These are phyloP conservation scores for Phytophthora pseudosyringae DNA, from an alignment of 352 stramenopile genomes.

Conservation along the genomic window DNA sequence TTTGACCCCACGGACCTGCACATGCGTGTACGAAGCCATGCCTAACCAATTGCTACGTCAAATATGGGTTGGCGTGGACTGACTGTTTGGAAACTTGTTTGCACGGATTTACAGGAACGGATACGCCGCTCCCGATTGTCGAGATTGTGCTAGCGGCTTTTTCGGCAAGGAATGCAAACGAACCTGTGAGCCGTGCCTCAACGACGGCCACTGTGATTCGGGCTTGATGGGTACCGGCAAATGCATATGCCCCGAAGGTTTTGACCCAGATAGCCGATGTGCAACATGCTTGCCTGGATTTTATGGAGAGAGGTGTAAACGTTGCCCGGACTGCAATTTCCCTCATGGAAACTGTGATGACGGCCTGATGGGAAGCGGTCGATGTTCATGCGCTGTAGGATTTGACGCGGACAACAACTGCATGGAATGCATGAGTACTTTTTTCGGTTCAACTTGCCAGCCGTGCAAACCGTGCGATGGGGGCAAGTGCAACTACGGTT, in stretches of 20 bases:
- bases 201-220: conserved; percentile 74
- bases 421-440: conserved; percentile 86
- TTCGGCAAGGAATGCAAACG: conserved; percentile 60
- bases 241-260: conserved; percentile 76
- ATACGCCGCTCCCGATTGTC: conserved; percentile 77
- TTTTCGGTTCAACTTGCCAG: conserved; percentile 73
- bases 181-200: conserved; percentile 77
- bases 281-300: conserved; percentile 80
- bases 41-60: not conserved
- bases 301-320: conserved; percentile 72
- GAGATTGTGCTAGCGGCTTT: conserved; percentile 65
- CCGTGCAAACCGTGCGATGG: conserved; percentile 85
- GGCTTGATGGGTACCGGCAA: conserved; percentile 64
- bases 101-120: conserved; percentile 32
- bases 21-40: conserved; percentile 63
- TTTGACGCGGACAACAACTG: conserved; percentile 78
- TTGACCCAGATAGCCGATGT: conserved; percentile 78
- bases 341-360: conserved; percentile 88
- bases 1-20: conserved; percentile 57
- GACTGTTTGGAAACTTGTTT: conserved; percentile 4
- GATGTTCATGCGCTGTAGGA: conserved; percentile 86
- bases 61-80: not conserved
- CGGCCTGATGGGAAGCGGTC: conserved; percentile 74
- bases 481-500: conserved; percentile 81
- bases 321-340: conserved; percentile 87